Evolutionary conservation across 2,329 filamentous ascomycete genomes (phyloP).

Genomic region (Pseudogymnoascus sp.): DNA sequence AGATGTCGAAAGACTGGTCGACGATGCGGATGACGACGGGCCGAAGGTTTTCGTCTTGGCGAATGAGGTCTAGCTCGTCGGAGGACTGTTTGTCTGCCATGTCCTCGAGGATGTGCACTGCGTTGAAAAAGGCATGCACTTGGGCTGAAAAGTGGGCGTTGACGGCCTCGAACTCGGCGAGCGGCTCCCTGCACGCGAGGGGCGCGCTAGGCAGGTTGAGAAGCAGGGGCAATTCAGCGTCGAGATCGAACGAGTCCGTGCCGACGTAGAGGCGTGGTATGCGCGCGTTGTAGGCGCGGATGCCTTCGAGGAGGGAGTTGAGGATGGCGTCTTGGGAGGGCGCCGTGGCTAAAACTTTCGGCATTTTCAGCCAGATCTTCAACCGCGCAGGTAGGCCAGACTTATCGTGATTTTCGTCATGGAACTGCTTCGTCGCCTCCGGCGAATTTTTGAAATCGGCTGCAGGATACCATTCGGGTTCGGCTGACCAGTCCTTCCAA

Average conservation of each 20-base stretch:
- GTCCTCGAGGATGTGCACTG: constrained; percentile 15
- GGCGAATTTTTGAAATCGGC: too few species aligned
- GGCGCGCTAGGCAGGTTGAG: background rate
- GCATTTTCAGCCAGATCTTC: too few species aligned
- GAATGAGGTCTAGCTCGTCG: constrained; percentile 10
- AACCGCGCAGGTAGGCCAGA: too few species aligned
- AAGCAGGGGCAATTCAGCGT: background rate
- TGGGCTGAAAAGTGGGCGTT: constrained; percentile 17
- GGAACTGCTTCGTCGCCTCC: too few species aligned
- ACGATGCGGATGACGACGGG: constrained; percentile 5
- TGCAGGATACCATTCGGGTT: too few species aligned
- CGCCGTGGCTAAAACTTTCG: background rate
- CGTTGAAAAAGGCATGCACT: constrained; percentile 17
- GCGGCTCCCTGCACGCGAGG: constrained; percentile 15
- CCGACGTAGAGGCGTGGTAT: background rate
- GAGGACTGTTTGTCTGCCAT: constrained; percentile 13
- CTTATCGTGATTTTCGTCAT: too few species aligned
- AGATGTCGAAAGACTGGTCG: background rate
- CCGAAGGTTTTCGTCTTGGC: constrained; percentile 12
- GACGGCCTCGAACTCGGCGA: constrained; percentile 16
- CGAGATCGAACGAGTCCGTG: background rate
- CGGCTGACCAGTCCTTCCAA: too few species aligned
- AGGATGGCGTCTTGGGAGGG: constrained; percentile 4
- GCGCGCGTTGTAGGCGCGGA: background rate
- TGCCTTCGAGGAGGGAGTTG: background rate